Evolutionary conservation across 1,139 yeast genomes (phyloP).

Genomic region (Entelexis paramagnoliae): DNA sequence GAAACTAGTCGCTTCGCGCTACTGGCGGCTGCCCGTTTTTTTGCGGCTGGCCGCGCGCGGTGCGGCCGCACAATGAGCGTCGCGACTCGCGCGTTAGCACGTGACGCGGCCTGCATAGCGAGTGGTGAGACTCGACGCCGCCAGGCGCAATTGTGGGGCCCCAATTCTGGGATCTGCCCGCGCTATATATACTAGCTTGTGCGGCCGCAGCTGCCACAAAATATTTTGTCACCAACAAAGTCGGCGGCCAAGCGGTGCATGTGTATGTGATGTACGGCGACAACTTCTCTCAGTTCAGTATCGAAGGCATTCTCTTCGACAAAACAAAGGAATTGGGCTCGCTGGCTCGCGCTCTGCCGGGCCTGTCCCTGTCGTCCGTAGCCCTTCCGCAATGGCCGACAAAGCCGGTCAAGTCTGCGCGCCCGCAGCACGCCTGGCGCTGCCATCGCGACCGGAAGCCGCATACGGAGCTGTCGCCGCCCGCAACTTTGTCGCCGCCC

Average conservation of each 20-base stretch:
- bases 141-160: slow-evolving; percentile 4
- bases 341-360: slow-evolving; percentile 9
- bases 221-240: neutral
- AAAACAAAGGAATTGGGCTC: neutral
- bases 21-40: neutral
- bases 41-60: neutral
- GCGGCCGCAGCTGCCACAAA: neutral
- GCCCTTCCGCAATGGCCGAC: slow-evolving; percentile 3
- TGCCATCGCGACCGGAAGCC: neutral
- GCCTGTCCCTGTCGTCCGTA: slow-evolving; percentile 2
- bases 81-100: slow-evolving; percentile 1
- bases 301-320: neutral
- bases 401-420: neutral
- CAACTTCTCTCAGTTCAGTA: neutral
- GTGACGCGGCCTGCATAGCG: neutral
- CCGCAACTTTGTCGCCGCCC: too few species aligned
- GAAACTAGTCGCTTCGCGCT: neutral
- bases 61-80: neutral
- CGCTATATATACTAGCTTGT: neutral
- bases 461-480: neutral
- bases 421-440: neutral
- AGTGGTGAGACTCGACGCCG: slow-evolving; percentile 7
- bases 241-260: neutral
- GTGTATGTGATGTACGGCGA: slow-evolving; percentile 1
- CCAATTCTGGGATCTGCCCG: neutral